Percentiles rank a stretch among this genome's conserved stretches.
Evolutionary conservation across 2,329 filamentous ascomycete species (phyloP).

Genomic region (Samsoniella hepiali): DNA sequence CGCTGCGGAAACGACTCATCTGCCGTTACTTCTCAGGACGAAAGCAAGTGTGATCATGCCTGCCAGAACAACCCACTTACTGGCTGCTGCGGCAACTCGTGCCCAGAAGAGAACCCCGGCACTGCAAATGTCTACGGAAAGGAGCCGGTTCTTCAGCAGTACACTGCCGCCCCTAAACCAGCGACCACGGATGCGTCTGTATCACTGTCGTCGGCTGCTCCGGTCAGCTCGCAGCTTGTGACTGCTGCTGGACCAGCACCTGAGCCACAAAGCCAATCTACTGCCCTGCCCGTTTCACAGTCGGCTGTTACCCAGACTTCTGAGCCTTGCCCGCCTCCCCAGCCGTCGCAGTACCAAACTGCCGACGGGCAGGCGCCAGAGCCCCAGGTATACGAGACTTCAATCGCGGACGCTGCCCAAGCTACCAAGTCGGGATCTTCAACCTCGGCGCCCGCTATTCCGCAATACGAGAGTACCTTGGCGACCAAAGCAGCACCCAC

Average conservation of each 20-base stretch:
- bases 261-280: constrained; percentile 10
- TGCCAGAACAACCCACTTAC: constrained; percentile 30
- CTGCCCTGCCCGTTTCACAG: constrained; percentile 6
- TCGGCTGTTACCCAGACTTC: background rate
- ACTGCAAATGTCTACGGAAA: constrained; percentile 34
- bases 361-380: constrained; percentile 19
- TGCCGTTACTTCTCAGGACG: constrained; percentile 28
- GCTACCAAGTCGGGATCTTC: constrained; percentile 2
- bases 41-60: constrained; percentile 31
- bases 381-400: constrained; percentile 20
- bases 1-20: constrained; percentile 34
- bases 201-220: constrained; percentile 10
- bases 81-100: constrained; percentile 35
- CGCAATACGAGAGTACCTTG: constrained; percentile 25
- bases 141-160: constrained; percentile 18
- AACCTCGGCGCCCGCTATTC: constrained; percentile 15
- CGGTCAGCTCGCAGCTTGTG: constrained; percentile 11
- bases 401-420: constrained; percentile 20
- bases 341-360: constrained; percentile 16
- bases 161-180: constrained; percentile 15
- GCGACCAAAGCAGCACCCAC: constrained; percentile 25
- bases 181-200: constrained; percentile 14
- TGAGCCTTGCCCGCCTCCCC: constrained; percentile 5
- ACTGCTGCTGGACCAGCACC: constrained; percentile 11
- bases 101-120: constrained; percentile 25